These are phyloP conservation scores for Strigomonas galati DNA, from an alignment of 208 protist species.

Conservation along the genomic window DNA sequence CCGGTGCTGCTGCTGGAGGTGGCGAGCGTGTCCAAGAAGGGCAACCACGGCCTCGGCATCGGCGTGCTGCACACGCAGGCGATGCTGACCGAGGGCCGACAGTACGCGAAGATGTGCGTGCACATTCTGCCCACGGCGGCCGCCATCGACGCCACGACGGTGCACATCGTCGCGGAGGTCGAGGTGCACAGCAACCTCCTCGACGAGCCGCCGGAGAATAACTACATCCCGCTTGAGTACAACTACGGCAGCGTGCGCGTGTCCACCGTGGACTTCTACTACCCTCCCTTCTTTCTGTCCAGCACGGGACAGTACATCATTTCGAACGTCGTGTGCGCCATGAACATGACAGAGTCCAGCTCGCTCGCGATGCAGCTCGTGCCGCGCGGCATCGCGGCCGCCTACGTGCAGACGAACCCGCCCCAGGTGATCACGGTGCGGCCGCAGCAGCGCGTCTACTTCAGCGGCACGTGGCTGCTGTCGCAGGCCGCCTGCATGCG, in stretches of 20 bases:
- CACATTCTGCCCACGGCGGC: conserved; percentile 69
- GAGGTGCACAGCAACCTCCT: conserved; percentile 68
- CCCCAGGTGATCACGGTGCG: conserved; percentile 78
- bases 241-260: conserved; percentile 84
- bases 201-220: conserved; percentile 50
- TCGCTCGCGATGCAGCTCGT: conserved; percentile 85
- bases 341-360: conserved; percentile 86
- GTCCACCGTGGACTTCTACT: conserved; percentile 82
- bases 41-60: conserved; percentile 43
- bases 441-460: conserved; percentile 86
- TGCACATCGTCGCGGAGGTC: conserved; percentile 70
- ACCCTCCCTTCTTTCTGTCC: conserved; percentile 74
- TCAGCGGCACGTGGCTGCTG: conserved; percentile 72
- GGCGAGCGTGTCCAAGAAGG: conserved; percentile 30
- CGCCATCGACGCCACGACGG: conserved; percentile 64
- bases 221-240: conserved; percentile 75
- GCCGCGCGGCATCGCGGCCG: conserved; percentile 42
- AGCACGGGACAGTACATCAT: conserved; percentile 76
- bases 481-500: conserved; percentile 55
- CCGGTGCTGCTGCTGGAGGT: conserved; percentile 79
- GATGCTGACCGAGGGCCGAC: conserved; percentile 56
- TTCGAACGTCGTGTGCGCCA: conserved; percentile 80
- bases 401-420: conserved; percentile 67
- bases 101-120: conserved; percentile 76
- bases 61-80: conserved; percentile 67